Evolutionary conservation across 305 asterid species (phyloP).

Genomic region (Fraxinus sp.): DNA sequence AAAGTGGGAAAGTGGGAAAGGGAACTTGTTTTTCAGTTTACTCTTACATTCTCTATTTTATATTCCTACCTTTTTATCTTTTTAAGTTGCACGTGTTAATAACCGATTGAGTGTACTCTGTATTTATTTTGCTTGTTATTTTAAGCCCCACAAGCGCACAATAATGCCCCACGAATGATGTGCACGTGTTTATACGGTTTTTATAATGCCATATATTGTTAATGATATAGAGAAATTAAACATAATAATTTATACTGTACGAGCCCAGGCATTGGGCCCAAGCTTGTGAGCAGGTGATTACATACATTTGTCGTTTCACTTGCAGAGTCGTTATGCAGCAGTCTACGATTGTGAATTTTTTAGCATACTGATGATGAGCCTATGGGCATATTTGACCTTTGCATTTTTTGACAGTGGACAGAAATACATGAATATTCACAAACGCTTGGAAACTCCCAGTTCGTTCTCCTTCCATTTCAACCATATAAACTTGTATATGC

Average conservation of each 20-base stretch:
- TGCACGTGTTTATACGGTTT: background rate
- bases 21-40: background rate
- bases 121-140: background rate
- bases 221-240: background rate
- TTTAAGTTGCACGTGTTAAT: background rate
- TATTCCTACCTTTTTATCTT: slow-evolving; percentile 9
- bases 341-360: background rate
- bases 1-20: background rate
- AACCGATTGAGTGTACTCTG: background rate
- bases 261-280: slow-evolving; percentile 15
- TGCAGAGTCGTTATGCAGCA: slow-evolving; percentile 5
- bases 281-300: slow-evolving; percentile 17
- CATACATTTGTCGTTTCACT: slow-evolving; percentile 1
- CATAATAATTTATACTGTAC: background rate
- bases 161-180: background rate
- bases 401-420: slow-evolving; percentile 61
- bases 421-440: slow-evolving; percentile 82
- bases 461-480: slow-evolving; percentile 77
- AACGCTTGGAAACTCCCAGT: slow-evolving; percentile 87
- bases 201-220: background rate
- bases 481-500: slow-evolving; percentile 94
- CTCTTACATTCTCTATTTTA: background rate
- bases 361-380: slow-evolving; percentile 15
- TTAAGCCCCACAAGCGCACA: background rate
- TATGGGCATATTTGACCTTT: slow-evolving; percentile 32